phyloP scores from a whole-genome alignment of 108 stramenopile genomes.

The Fistulifera pelliculosa region DNA sequence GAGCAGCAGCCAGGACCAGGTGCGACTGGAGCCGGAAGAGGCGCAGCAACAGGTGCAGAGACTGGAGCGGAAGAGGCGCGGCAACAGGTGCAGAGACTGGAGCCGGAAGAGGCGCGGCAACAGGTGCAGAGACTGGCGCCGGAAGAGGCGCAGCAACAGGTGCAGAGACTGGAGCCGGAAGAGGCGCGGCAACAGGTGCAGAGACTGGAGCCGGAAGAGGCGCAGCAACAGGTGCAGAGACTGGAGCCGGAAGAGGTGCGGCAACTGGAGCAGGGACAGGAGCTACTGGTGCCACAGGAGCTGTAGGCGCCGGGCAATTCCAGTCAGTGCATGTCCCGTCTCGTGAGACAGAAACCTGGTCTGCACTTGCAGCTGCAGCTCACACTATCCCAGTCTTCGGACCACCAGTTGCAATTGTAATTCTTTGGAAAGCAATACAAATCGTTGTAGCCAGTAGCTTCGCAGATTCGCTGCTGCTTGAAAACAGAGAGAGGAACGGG shows the following conservation, averaged over 20 bases:
- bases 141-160: not conserved
- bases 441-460: too few species aligned
- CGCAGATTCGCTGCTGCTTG: too few species aligned
- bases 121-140: not conserved
- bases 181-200: not conserved
- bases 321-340: not conserved
- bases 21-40: too few species aligned
- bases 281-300: not conserved
- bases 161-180: not conserved
- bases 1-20: constrained; percentile 3
- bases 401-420: too few species aligned
- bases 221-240: not conserved
- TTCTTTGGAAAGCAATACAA: too few species aligned
- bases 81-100: not conserved
- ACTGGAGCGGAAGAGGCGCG: too few species aligned
- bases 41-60: too few species aligned
- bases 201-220: not conserved
- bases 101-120: not conserved
- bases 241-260: not conserved
- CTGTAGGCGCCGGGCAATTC: constrained; percentile 1
- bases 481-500: too few species aligned
- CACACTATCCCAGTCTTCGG: not conserved
- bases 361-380: not conserved
- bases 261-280: not conserved
- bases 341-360: not conserved